Evolutionary conservation across 2,329 filamentous ascomycete genomes (phyloP).

Genomic region (Fusarium keratoplasticum): DNA sequence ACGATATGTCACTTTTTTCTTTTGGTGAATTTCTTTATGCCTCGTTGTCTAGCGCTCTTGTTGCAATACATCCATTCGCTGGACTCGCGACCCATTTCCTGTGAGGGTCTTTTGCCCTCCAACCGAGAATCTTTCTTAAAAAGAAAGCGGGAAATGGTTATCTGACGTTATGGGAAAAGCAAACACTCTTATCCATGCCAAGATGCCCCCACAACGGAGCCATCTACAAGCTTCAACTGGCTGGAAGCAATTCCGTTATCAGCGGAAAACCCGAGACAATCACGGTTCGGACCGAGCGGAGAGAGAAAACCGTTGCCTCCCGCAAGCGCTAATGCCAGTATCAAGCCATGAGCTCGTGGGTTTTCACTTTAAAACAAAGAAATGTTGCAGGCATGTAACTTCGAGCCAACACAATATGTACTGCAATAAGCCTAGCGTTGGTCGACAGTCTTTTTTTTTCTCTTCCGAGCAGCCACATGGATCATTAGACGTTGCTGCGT

Average conservation of each 20-base stretch:
- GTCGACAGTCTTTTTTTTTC: background rate
- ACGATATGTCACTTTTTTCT: constrained; percentile 14
- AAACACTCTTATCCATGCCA: constrained; percentile 10
- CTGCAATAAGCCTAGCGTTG: background rate
- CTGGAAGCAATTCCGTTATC: background rate
- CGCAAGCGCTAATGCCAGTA: background rate
- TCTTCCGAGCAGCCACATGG: constrained; percentile 1
- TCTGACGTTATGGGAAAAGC: constrained; percentile 1
- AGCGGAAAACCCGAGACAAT: background rate
- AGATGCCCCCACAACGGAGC: background rate
- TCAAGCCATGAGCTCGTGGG: background rate
- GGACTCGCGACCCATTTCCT: background rate
- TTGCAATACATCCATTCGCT: background rate
- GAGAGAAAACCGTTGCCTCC: background rate
- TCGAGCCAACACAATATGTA: background rate
- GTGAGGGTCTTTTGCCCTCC: background rate
- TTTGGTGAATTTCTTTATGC: background rate
- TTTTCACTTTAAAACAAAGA: background rate
- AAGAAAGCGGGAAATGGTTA: background rate
- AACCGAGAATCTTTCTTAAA: background rate
- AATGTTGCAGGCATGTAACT: background rate
- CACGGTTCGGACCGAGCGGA: constrained; percentile 13
- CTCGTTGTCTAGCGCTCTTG: background rate
- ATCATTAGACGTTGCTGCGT: background rate
- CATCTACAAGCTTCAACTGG: background rate